phyloP scores from a whole-genome alignment of 768 basidiomycete species.

The Gyrodon lividus region DNA sequence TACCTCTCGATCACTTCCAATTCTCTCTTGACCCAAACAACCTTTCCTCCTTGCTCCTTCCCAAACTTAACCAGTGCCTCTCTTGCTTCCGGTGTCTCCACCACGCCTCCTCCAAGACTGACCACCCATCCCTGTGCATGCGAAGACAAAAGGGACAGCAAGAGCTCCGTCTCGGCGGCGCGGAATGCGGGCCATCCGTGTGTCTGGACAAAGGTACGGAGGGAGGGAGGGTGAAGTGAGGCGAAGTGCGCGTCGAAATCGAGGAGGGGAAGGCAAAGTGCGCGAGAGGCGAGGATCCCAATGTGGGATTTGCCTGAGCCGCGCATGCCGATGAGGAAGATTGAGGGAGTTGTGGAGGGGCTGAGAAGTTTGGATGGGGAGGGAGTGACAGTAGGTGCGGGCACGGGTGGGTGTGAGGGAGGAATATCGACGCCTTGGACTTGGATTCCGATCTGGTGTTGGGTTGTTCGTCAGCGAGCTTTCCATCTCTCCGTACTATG shows the following conservation, averaged over 20 bases:
- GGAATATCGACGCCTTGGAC: constrained; percentile 83
- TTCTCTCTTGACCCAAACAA: constrained; percentile 83
- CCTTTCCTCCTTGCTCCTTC: constrained; percentile 53
- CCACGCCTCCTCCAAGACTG: constrained; percentile 92
- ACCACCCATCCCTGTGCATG: constrained; percentile 66
- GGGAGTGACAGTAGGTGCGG: constrained; percentile 45
- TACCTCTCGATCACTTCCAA: constrained; percentile 80
- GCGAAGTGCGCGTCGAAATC: constrained; percentile 87
- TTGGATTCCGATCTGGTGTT: constrained; percentile 76
- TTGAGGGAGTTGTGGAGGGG: constrained; percentile 47
- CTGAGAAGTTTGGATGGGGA: constrained; percentile 8
- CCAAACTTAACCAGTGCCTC: constrained; percentile 68
- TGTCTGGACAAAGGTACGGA: constrained; percentile 76
- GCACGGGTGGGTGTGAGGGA: constrained; percentile 24
- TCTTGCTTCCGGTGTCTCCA: constrained; percentile 79
- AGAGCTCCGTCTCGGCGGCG: constrained; percentile 64
- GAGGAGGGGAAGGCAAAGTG: constrained; percentile 70
- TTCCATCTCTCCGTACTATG: not conserved
- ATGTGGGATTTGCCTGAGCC: constrained; percentile 94
- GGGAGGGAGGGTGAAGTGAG: constrained; percentile 53
- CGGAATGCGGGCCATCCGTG: constrained; percentile 93
- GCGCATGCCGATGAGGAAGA: constrained; percentile 92
- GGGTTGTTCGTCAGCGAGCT: not conserved
- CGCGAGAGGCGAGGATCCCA: constrained; percentile 70
- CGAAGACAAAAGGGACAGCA: constrained; percentile 63